Base-by-base conservation (phyloP, 345 rosid genomes). In the Murraya paniculata region DNA sequence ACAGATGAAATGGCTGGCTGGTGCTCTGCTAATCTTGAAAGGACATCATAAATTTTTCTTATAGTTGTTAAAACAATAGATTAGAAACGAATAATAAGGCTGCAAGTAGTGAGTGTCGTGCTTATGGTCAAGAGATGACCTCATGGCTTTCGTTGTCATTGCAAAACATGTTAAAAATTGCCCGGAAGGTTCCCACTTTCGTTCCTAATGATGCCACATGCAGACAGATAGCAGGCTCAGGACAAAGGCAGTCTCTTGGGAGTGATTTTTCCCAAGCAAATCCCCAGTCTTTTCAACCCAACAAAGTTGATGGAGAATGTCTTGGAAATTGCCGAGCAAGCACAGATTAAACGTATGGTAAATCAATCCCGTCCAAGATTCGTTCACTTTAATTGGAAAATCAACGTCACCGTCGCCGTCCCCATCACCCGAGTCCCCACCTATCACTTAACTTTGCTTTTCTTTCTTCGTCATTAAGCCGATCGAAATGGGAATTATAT, bases 251-350 rank as follows among this genome's bases (percentile, higher is more conserved):
- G 3, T 45, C 50, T 13, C 16, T 45, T 45, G 4, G 16, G 18
- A 45, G 5, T 45, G 50, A 45, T 11, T 45, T 18, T 30, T 16
- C 48, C 4, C 72, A 39, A 9, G 45, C 45, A 39, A 39, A 39
- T 39, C 45, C 45, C 45, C 22, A 60, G 5, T 33, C 69, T 62
- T 21, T 59, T 28, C 50, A 33, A 28, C 0, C 57, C 9, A 4
- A 2, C 50, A 45, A 45, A 48, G 22, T 75, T 48, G 31, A 64
- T 64, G 71, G 71, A 31, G 70, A 75, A 75, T 62, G 78, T 48
- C 33, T 30, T 45, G 30, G 45, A 59, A 39, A 35, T 2, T n/a
- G 11, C 19, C 33, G 35, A 6, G 35, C 6, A 27, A n/a, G 7
- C 1, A 3, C 19, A 56, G 50, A 45, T 45, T 4, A 57, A 14